Conservation (phyloP, 768 basidiomycete genomes). For the Lanmaoa pseudosensibilis region DNA sequence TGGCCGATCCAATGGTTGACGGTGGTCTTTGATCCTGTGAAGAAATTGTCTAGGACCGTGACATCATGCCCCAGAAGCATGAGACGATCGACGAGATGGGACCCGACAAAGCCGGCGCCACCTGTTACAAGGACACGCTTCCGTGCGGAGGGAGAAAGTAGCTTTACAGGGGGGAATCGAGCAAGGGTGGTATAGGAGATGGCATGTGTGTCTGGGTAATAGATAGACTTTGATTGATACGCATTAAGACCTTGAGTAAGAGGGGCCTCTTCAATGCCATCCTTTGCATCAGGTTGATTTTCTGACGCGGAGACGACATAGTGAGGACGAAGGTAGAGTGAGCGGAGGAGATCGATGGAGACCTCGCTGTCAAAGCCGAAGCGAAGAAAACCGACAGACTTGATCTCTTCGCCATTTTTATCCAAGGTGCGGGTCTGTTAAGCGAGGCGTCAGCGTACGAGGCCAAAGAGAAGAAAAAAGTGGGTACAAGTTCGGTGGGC, state of each 20-base stretch:
- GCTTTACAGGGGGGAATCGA: slow-evolving; percentile 90
- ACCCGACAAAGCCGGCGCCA: slow-evolving; percentile 99
- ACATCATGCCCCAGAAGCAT: slow-evolving; percentile 98
- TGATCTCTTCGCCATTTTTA: slow-evolving; percentile 74
- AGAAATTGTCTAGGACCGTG: slow-evolving; percentile 97
- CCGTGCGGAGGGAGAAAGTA: slow-evolving; percentile 71
- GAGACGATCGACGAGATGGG: slow-evolving; percentile 94
- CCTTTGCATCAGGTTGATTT: slow-evolving; percentile 38
- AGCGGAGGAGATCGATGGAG: slow-evolving; percentile 73
- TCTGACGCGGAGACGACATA: slow-evolving; percentile 54
- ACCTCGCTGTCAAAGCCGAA: slow-evolving; percentile 93
- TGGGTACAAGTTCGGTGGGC: slow-evolving; percentile 20
- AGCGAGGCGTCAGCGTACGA: slow-evolving; percentile 7
- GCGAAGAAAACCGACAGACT: slow-evolving; percentile 75
- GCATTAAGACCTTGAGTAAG: slow-evolving; percentile 41
- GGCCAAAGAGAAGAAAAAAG: not conserved
- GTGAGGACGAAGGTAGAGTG: slow-evolving; percentile 85
- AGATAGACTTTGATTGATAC: slow-evolving; percentile 86
- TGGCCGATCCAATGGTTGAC: slow-evolving; percentile 96
- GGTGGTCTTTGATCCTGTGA: slow-evolving; percentile 97
- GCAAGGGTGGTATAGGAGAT: slow-evolving; percentile 93
- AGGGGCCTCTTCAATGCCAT: slow-evolving; percentile 40
- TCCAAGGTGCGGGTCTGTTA: slow-evolving; percentile 63
- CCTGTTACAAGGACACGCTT: slow-evolving; percentile 95
- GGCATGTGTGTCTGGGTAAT: slow-evolving; percentile 70